Conservation (phyloP, 2,329 filamentous ascomycete species). For the Botrytis fabae region DNA sequence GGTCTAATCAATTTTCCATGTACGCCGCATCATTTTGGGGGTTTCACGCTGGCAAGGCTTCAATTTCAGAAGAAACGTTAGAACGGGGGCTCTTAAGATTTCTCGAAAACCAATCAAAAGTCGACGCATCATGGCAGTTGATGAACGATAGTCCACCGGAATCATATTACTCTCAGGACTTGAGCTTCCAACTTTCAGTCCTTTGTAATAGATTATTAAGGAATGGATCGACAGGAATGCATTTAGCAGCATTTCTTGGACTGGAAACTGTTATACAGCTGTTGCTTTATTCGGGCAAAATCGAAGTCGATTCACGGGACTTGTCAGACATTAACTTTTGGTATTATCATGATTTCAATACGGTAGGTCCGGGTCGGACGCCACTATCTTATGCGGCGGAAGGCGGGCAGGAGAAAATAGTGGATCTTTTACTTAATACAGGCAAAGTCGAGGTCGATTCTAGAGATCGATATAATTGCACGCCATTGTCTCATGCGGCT, state of each 20-base stretch:
- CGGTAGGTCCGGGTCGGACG: background rate
- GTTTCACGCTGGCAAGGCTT: slow-evolving; percentile 1
- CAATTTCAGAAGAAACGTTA: background rate
- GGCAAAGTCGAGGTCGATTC: too few species aligned
- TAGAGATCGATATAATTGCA: too few species aligned
- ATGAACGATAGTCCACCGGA: too few species aligned
- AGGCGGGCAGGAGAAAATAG: accelerated
- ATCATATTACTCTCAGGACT: too few species aligned
- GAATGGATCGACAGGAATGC: slow-evolving; percentile 9
- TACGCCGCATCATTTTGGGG: slow-evolving; percentile 4
- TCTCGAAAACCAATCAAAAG: background rate
- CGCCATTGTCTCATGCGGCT: too few species aligned
- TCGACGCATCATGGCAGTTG: background rate
- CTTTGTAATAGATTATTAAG: too few species aligned
- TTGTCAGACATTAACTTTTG: too few species aligned
- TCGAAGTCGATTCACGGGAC: background rate
- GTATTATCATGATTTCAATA: accelerated
- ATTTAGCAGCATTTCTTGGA: slow-evolving; percentile 14
- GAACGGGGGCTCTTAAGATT: background rate
- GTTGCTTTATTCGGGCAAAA: background rate
- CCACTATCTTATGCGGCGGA: background rate
- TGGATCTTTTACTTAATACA: background rate
- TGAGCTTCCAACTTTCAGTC: too few species aligned
- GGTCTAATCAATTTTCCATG: background rate
- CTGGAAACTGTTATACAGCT: background rate